phyloP scores from a whole-genome alignment of 2,329 filamentous ascomycete species.

The Exophiala sideris region DNA sequence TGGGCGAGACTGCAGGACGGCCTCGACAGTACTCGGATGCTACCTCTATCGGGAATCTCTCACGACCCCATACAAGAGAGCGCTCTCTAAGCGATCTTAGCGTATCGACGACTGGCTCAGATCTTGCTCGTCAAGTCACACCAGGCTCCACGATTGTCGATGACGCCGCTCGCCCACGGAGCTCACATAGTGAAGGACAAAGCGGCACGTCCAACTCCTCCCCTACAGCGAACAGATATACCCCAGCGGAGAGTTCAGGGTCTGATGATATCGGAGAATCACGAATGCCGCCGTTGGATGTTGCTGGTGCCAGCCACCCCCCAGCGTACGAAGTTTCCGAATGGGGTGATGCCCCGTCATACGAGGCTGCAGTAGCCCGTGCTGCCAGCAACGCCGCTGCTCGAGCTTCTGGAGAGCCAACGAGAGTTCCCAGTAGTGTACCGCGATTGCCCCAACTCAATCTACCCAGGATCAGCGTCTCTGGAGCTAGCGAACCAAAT shows the following conservation, averaged over 20 bases:
- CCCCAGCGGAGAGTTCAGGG: slow-evolving; percentile 25
- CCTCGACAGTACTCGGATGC: slow-evolving; percentile 20
- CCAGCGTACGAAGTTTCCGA: slow-evolving; percentile 41
- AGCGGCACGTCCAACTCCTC: slow-evolving; percentile 30
- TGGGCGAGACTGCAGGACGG: slow-evolving; percentile 28
- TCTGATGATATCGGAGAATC: slow-evolving; percentile 37
- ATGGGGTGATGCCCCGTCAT: slow-evolving; percentile 44
- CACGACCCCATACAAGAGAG: slow-evolving; percentile 32
- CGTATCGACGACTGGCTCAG: slow-evolving; percentile 28
- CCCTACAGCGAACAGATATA: slow-evolving; percentile 29
- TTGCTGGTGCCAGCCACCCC: slow-evolving; percentile 26
- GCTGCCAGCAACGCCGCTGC: slow-evolving; percentile 21
- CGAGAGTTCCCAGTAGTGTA: slow-evolving; percentile 12
- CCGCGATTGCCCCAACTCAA: slow-evolving; percentile 23
- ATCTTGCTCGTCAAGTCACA: slow-evolving; percentile 10
- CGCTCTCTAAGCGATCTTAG: slow-evolving; percentile 36
- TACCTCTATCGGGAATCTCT: slow-evolving; percentile 22
- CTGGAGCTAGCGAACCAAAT: slow-evolving; percentile 27
- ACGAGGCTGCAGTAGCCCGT: slow-evolving; percentile 29
- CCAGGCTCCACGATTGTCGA: slow-evolving; percentile 10
- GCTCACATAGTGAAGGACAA: slow-evolving; percentile 15
- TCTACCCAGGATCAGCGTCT: slow-evolving; percentile 28
- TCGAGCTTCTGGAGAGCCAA: slow-evolving; percentile 11
- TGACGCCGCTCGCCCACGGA: slow-evolving; percentile 7
- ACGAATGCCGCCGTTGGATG: slow-evolving; percentile 31